Base-by-base conservation (phyloP, 1,139 yeast species). In the Groenewaldozyma auringiensis region DNA sequence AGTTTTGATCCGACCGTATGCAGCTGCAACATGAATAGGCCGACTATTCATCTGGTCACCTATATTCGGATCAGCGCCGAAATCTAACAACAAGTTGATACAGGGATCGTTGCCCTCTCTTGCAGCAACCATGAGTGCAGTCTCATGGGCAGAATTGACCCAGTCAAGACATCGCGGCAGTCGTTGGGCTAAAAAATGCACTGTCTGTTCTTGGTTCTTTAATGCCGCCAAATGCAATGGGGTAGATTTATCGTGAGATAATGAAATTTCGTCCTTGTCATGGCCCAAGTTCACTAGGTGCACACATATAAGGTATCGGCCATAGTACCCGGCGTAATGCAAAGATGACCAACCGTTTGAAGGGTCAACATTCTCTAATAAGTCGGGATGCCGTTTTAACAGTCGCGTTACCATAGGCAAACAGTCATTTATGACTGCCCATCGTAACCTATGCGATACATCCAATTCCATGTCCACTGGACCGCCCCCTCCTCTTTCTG, bases 261-360 rank as follows among this genome's bases (percentile, higher is more conserved):
- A 63, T 8, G 74, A 66, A 3, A 72, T 65, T 52, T 75, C 80
- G 31, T 61, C 60, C 36, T 61, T 62, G 53, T 75, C 82, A 52
- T 75, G 80, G 4, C 79, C 78, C 43, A 69, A 59, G 37, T 68
- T 70, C 22, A 77, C 69, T 42, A 77, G 62, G 49, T 53, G 59
- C 17, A 81, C 87, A 59, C 95, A 83, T 4, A 87, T 75, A 48
- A 86, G 74, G 59, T 84, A 85, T 54, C 84, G 77, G 29, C 96
- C 96, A 56, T 84, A 69, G 59, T 66, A 83, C 6, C 94, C 80
- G 1, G 96, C 92, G 64, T 87, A 88, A 64, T 89, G 97, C 42
- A 89, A 71, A 44, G 87, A 84, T 37, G 85, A 74, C 96, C 96
- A 89, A 1, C 97, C 97, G 55, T 83, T 79, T 37, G 69, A 49